Percentiles rank a stretch among this genome's conserved stretches.
phyloP scores from a whole-genome alignment of 371 early-diverging fungal species.

The Chytridium lagenaria region DNA sequence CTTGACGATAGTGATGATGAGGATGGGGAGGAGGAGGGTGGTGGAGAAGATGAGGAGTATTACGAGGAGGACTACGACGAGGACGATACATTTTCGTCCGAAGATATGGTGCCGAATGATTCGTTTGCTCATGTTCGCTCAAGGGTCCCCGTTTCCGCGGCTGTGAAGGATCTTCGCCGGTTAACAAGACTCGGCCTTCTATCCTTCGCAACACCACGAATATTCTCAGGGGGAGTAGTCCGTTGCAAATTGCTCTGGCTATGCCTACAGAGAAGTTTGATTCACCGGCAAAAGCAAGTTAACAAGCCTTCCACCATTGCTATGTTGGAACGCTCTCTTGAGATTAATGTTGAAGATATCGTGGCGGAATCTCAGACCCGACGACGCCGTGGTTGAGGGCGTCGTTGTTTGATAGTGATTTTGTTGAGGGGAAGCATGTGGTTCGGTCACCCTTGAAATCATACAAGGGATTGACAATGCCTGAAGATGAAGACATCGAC shows the following conservation, averaged over 20 bases:
- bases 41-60: conserved; percentile 30
- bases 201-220: no score
- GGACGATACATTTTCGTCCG: conserved; percentile 1
- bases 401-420: not conserved
- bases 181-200: not conserved
- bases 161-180: not conserved
- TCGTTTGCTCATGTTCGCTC: conserved; percentile 11
- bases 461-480: no score
- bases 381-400: not conserved
- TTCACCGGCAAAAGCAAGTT: no score
- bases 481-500: not conserved
- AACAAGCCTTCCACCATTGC: not conserved
- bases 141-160: not conserved
- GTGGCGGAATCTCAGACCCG: not conserved
- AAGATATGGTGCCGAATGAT: not conserved
- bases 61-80: not conserved
- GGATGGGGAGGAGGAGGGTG: conserved; percentile 29
- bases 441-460: no score
- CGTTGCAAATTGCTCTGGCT: no score
- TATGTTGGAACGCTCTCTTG: not conserved
- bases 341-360: no score
- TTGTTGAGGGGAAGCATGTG: not conserved
- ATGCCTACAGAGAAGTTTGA: no score
- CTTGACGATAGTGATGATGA: conserved; percentile 61
- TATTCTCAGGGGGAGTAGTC: no score